phyloP scores from a whole-genome alignment of 1,284 basidiomycete species.

The Pyrrhoderma lamaoense region DNA sequence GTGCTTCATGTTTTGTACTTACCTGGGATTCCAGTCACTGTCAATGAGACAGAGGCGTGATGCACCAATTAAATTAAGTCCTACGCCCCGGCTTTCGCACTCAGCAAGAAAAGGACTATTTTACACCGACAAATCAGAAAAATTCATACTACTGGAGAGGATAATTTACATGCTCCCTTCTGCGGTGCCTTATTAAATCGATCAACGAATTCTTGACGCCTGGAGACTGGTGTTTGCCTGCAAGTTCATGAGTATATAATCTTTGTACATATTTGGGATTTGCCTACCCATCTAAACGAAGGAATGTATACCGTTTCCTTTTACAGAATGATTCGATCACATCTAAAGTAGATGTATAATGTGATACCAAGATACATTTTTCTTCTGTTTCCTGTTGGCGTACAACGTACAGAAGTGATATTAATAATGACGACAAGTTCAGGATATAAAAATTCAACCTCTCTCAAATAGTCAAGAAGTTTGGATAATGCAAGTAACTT shows the following conservation, averaged over 20 bases:
- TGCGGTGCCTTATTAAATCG: conserved; percentile 73
- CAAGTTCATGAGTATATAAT: neutral
- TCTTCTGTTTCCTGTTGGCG: conserved; percentile 64
- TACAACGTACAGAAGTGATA: neutral
- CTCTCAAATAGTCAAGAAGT: conserved; percentile 60
- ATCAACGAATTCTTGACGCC: conserved; percentile 80
- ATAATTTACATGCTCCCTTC: conserved; percentile 50
- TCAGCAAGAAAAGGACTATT: conserved; percentile 87
- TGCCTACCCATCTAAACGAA: conserved; percentile 81
- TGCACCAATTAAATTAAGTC: conserved; percentile 88
- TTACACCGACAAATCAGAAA: conserved; percentile 5
- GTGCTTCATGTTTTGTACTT: conserved; percentile 14
- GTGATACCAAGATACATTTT: conserved; percentile 89
- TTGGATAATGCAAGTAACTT: conserved; percentile 76
- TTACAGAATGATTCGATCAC: conserved; percentile 85
- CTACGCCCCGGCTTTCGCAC: conserved; percentile 96
- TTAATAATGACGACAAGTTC: neutral
- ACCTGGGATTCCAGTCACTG: conserved; percentile 96
- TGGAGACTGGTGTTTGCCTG: conserved; percentile 73
- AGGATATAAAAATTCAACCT: conserved; percentile 34
- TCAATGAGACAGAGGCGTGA: conserved; percentile 82
- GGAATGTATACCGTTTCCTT: conserved; percentile 67
- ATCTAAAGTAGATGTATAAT: conserved; percentile 88
- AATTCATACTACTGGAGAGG: neutral
- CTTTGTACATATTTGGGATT: neutral